Evolutionary conservation across 257 asterid species (phyloP), one percentile per base, ranked within the genome.

Genomic region (Salvia rosmarinus): DNA sequence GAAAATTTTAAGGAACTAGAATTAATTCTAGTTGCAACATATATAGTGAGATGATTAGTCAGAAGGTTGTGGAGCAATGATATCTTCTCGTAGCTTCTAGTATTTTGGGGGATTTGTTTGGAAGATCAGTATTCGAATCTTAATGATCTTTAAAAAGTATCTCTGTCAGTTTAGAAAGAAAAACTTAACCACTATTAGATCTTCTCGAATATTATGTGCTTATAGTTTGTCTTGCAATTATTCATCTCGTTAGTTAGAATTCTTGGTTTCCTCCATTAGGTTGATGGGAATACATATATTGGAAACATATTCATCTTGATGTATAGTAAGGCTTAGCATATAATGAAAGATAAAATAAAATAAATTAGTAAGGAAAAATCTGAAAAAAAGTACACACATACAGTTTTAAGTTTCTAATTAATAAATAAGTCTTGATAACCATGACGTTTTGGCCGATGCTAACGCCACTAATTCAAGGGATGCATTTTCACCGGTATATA

Each of bases 71-170:
- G 80, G 84, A 86, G 21, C 75, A 80, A 19, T 3, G 46, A 80
- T 75, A 82, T 83, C 81, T 84, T 80, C 62, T 58, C 52, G 79
- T 72, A 71, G 81, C 77, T 73, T 71, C 65, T n/a, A n/a, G n/a
- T n/a, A n/a, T n/a, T n/a, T n/a, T n/a, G n/a, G n/a, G n/a, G 42
- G 42, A 10, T 79, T 46, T 43, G 72, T 50, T 42, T 49, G 65
- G 50, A 74, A 85, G 70, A 82, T 87, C 84, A 78, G 79, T 81
- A 85, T 83, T 85, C 71, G 83, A 83, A 87, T 85, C 87, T 72
- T 50, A 62, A 73, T 74, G 84, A 82, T 84, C 62, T 77, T 70
- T 54, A 2, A 40, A 17, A 64, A 76, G 82, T 49, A 77, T 73
- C 83, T 70, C 37, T 75, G 84, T 81, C 82, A 59, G 69, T 37